phyloP scores from a whole-genome alignment of 305 asterid species.

The Petunia hybrid region DNA sequence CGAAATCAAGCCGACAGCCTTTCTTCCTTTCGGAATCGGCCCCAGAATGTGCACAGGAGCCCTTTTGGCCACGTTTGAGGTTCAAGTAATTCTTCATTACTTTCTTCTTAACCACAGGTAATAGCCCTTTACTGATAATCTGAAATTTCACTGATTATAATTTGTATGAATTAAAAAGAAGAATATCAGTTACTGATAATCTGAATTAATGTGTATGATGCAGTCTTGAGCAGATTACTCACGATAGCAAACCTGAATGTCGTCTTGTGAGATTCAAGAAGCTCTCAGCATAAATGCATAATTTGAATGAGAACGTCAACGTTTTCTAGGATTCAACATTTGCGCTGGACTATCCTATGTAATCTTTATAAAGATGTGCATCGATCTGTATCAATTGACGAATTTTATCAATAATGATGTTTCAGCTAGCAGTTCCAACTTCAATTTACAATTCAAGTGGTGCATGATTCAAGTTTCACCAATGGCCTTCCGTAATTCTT shows the following conservation, averaged over 20 bases:
- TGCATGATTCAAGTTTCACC: too few relatives aligned
- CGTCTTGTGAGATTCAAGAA: slow-evolving; percentile 22
- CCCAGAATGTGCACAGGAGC: slow-evolving; percentile 83
- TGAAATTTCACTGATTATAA: background rate
- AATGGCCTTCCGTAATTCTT: too few relatives aligned
- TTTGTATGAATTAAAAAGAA: background rate
- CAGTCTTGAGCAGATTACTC: slow-evolving; percentile 67
- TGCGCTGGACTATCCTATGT: too few relatives aligned
- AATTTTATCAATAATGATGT: too few relatives aligned
- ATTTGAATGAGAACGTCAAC: too few relatives aligned
- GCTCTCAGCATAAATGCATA: background rate
- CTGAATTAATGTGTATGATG: background rate
- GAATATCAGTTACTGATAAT: background rate
- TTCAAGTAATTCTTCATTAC: slow-evolving; percentile 69
- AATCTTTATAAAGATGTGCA: too few relatives aligned
- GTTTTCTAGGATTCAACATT: too few relatives aligned
- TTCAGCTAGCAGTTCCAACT: too few relatives aligned
- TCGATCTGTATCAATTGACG: too few relatives aligned
- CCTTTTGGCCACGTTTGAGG: slow-evolving; percentile 77
- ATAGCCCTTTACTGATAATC: background rate
- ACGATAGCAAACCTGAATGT: background rate
- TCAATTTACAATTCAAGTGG: too few relatives aligned
- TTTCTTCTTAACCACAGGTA: slow-evolving; percentile 69
- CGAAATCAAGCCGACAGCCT: slow-evolving; percentile 60
- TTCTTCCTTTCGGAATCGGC: slow-evolving; percentile 76